Evolutionary conservation across 805 yeast genomes (phyloP), one percentile per base, ranked within the genome.

Genomic region (Yamadazyma phyllophila): DNA sequence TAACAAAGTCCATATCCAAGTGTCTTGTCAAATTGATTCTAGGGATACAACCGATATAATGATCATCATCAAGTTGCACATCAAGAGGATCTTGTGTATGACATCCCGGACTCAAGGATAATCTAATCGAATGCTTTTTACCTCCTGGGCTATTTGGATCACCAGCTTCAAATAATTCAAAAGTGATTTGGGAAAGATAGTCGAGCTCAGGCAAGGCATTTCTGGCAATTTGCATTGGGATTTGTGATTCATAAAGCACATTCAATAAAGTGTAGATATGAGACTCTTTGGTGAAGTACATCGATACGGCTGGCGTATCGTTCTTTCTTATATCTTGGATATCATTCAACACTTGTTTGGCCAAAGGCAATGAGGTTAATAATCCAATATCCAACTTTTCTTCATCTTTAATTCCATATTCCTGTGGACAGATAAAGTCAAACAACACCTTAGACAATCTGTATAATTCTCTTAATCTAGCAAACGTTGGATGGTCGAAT

Each of bases 391-490:
- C 99, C 49, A 94, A 76, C 61, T 94, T 94, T 65, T 94, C 99
- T 57, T 85, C 84, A 59, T 90, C 96, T 53, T 91, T 89, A 56
- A 94, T 94, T 52, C 99, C 99, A 62, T 94, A 94, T 62, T 94
- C 99, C 65, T 94, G 98, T 8, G 99, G 99, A 66, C 98, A 94
- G 40, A 94, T 90, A 60, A 92, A 94, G 66, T 94, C 99, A 69
- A 94, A 94, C 51, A 94, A 69, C 6, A 94, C 96, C 63, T 94
- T 95, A 0, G 97, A 88, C 45, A 94, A 74, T 51, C 92, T 76
- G 62, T 91, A 94, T 43, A 94, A 76, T 62, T 94, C 99, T 54
- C 98, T 76, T 47, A 94, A 74, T 51, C 88, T 78, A 27, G 85
- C 85, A 63, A 78, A 91, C 43, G 85, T 83, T 1, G 88, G 82